Evolutionary conservation across 2,329 filamentous ascomycete species (phyloP).

Genomic region (Amylocarpus encephaloides): DNA sequence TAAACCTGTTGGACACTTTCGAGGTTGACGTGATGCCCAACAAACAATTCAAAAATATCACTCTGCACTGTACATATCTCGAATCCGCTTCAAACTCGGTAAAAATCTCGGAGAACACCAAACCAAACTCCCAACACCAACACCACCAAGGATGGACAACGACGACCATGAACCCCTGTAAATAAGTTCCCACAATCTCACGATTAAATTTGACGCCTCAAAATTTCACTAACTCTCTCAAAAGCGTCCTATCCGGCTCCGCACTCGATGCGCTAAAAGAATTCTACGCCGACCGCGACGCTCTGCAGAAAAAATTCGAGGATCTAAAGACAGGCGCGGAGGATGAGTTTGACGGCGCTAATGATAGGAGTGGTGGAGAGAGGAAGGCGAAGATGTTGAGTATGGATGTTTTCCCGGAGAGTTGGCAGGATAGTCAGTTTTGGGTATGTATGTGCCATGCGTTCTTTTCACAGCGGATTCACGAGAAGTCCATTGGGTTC

Average conservation of each 20-base stretch:
- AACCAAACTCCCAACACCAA: neutral
- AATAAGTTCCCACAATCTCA: neutral
- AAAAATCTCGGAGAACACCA: neutral
- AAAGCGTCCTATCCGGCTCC: slow-evolving; percentile 56
- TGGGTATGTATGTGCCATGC: slow-evolving; percentile 63
- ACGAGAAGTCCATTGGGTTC: too few species aligned
- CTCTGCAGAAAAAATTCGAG: slow-evolving; percentile 59
- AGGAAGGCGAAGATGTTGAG: slow-evolving; percentile 32
- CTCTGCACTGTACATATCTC: too few species aligned
- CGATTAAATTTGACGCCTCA: neutral
- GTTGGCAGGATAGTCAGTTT: slow-evolving; percentile 81
- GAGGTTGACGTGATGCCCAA: too few species aligned
- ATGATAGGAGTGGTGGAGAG: neutral
- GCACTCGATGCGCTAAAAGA: slow-evolving; percentile 64
- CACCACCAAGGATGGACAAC: slow-evolving; percentile 2
- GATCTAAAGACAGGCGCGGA: slow-evolving; percentile 58
- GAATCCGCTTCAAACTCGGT: neutral
- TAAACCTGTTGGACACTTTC: too few species aligned
- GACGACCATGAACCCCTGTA: slow-evolving; percentile 11
- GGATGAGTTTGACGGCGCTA: slow-evolving; percentile 35
- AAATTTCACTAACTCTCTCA: neutral
- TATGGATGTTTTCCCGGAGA: slow-evolving; percentile 70
- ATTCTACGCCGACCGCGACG: slow-evolving; percentile 69
- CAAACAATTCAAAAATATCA: too few species aligned
- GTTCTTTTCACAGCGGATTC: too few species aligned